Percentiles rank a stretch among this genome's conserved stretches.
Conservation (phyloP, 768 basidiomycete species). For the Multifurca ochricompacta region DNA sequence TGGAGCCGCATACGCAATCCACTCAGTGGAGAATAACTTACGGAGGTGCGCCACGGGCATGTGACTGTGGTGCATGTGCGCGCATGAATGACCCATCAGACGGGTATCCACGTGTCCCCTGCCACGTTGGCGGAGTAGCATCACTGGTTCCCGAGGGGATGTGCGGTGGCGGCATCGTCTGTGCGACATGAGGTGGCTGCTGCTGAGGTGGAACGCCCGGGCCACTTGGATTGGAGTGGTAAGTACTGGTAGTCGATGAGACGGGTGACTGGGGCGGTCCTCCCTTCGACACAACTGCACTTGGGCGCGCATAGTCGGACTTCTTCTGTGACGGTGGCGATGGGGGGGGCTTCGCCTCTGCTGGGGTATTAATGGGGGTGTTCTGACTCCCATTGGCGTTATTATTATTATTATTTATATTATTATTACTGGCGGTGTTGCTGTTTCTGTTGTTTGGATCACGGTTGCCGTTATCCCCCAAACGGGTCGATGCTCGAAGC, state of each 20-base stretch:
- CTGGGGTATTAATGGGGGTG: background rate
- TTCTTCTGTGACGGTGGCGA: constrained; percentile 10
- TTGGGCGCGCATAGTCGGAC: constrained; percentile 12
- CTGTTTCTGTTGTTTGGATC: constrained; percentile 16
- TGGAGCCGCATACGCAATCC: background rate
- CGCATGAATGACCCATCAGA: constrained; percentile 15
- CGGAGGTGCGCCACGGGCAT: constrained; percentile 14
- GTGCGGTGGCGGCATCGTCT: constrained; percentile 18
- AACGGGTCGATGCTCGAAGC: constrained; percentile 47
- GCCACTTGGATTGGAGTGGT: constrained; percentile 13
- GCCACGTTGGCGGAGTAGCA: constrained; percentile 1
- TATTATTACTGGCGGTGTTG: constrained; percentile 5
- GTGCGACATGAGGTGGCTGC: constrained; percentile 3
- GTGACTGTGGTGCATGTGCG: constrained; percentile 12
- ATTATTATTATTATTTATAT: constrained; percentile 1
- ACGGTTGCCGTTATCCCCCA: constrained; percentile 13
- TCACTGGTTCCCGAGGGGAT: constrained; percentile 8
- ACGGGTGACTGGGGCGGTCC: constrained; percentile 14
- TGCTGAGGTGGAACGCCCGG: constrained; percentile 12
- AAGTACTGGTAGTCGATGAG: constrained; percentile 5
- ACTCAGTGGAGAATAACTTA: background rate
- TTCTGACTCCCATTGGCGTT: background rate
- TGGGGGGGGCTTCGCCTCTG: constrained; percentile 8
- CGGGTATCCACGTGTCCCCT: constrained; percentile 9
- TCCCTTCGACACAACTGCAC: constrained; percentile 17